These are phyloP conservation scores for Gossypium trilobum DNA, from an alignment of 441 rosid genomes.

Conservation along the genomic window DNA sequence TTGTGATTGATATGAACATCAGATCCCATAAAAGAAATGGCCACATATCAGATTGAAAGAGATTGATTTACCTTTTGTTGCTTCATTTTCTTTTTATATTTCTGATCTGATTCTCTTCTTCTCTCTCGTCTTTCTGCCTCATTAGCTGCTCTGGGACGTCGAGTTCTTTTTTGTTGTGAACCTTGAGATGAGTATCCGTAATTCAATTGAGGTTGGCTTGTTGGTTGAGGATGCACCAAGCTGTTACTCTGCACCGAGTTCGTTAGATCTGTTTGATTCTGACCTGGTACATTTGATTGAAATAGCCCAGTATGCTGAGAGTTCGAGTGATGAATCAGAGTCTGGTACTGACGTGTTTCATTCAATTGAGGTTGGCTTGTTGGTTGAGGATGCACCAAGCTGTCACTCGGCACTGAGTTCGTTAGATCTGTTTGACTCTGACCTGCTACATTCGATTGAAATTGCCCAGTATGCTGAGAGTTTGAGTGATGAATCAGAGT, in stretches of 20 bases:
- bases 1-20: not conserved
- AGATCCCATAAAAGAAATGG: not conserved
- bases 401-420: not conserved
- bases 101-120: not conserved
- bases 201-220: not conserved
- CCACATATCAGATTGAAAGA: not conserved
- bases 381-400: not conserved
- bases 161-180: not conserved
- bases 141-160: not conserved
- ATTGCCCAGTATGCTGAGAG: not conserved
- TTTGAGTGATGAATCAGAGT: not conserved
- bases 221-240: not conserved
- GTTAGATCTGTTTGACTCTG: not conserved
- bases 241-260: not conserved
- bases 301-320: not conserved
- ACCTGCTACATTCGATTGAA: not conserved
- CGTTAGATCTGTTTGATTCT: not conserved
- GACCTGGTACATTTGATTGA: not conserved
- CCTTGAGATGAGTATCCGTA: not conserved
- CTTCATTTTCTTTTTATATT: not conserved
- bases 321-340: not conserved
- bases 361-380: not conserved
- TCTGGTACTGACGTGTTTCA: not conserved
- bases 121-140: not conserved
- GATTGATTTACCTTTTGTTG: not conserved